Evolutionary conservation across 1,139 yeast genomes (phyloP).

Genomic region (Sugiyamaella grinbergsii): DNA sequence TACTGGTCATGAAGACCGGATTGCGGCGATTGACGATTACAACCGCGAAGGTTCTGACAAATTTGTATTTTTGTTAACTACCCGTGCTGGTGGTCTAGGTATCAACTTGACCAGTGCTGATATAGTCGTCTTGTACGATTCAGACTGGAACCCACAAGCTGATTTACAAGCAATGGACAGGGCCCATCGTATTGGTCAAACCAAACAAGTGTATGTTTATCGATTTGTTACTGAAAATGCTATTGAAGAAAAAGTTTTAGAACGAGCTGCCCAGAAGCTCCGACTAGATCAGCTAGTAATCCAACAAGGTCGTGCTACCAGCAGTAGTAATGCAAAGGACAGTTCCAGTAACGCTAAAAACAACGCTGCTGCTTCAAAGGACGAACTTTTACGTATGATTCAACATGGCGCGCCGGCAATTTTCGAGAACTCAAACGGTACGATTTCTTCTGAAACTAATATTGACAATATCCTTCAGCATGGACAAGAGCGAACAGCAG

Average conservation of each 20-base stretch:
- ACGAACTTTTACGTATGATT: conserved; percentile 90
- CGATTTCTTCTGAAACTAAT: conserved; percentile 57
- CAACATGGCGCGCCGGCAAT: conserved; percentile 95
- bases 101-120: conserved; percentile 93
- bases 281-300: conserved; percentile 92
- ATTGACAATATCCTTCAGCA: conserved; percentile 75
- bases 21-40: conserved; percentile 89
- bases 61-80: conserved; percentile 82
- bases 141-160: conserved; percentile 99
- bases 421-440: conserved; percentile 48
- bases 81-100: conserved; percentile 98
- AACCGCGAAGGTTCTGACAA: conserved; percentile 81
- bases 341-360: conserved; percentile 47
- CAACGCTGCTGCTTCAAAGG: conserved; percentile 56
- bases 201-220: conserved; percentile 89
- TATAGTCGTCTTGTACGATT: conserved; percentile 83
- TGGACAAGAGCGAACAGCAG: conserved; percentile 82
- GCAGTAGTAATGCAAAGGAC: neutral
- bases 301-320: conserved; percentile 79
- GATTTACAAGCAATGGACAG: conserved; percentile 99
- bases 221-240: conserved; percentile 95
- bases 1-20: conserved; percentile 91
- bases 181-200: conserved; percentile 97
- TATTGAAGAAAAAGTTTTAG: conserved; percentile 92
- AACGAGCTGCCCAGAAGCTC: conserved; percentile 93